phyloP scores from a whole-genome alignment of 1,139 yeast genomes.

The Candida neerlandica region DNA sequence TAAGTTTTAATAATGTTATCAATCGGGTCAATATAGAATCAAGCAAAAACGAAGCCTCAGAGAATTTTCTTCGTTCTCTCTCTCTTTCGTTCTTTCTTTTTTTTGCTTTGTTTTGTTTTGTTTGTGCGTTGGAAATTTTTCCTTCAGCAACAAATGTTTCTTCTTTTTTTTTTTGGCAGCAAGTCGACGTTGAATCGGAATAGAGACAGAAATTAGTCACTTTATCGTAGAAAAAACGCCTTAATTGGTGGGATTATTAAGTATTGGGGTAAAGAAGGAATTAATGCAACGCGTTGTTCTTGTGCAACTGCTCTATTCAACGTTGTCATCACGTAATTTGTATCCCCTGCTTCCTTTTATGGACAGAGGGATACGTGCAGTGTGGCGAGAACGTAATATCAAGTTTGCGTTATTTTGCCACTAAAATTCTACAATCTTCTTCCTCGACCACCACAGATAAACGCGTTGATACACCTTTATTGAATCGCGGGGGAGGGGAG shows the following conservation, averaged over 20 bases:
- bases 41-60: neutral
- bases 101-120: neutral
- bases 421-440: neutral
- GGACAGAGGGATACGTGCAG: no score
- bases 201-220: neutral
- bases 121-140: neutral
- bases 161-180: slow-evolving; percentile 9
- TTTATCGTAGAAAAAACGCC: no score
- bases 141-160: neutral
- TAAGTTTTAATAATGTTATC: neutral
- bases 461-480: no score
- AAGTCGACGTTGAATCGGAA: neutral
- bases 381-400: no score
- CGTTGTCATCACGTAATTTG: no score
- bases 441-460: no score
- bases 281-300: no score
- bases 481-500: neutral
- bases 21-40: neutral
- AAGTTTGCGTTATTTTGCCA: neutral
- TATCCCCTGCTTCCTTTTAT: no score
- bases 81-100: neutral
- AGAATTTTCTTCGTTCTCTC: neutral
- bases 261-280: no score
- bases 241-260: neutral
- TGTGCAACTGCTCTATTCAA: no score